Conservation (phyloP, 2,329 filamentous ascomycete species). For the Exophiala aquamarina region DNA sequence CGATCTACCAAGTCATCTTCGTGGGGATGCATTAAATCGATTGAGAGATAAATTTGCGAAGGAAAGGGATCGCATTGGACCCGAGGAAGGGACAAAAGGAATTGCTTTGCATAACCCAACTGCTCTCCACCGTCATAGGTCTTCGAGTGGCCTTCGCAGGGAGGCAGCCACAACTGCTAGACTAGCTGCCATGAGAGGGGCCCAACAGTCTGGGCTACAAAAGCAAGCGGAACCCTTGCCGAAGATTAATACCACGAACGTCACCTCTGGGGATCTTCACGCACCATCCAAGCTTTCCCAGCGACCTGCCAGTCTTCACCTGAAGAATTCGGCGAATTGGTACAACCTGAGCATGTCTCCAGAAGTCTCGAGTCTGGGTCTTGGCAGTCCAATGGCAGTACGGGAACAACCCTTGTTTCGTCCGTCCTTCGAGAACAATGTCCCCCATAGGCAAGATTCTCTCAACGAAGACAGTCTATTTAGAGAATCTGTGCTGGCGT, state of each 20-base stretch:
- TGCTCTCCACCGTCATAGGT: constrained; percentile 63
- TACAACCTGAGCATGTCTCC: constrained; percentile 12
- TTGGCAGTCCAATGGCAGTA: constrained; percentile 44
- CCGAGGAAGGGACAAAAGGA: constrained; percentile 82
- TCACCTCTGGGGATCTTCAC: constrained; percentile 71
- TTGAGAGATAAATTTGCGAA: constrained; percentile 90
- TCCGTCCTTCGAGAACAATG: constrained; percentile 28
- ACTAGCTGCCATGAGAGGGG: constrained; percentile 44
- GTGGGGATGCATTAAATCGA: constrained; percentile 76
- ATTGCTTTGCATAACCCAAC: constrained; percentile 88
- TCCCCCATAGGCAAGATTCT: constrained; percentile 69
- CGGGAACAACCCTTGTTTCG: constrained; percentile 41
- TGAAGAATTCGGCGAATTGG: constrained; percentile 18
- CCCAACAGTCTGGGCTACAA: background rate
- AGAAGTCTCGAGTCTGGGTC: constrained; percentile 2
- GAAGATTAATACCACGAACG: constrained; percentile 41
- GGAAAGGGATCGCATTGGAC: constrained; percentile 77
- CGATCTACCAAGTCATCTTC: constrained; percentile 85
- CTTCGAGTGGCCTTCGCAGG: constrained; percentile 73
- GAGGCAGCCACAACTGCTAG: constrained; percentile 74
- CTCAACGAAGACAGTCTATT: constrained; percentile 87
- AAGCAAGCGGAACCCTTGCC: background rate
- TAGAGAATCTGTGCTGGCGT: constrained; percentile 85
- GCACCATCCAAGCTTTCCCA: constrained; percentile 13
- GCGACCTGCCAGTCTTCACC: constrained; percentile 18